Base-by-base conservation (phyloP, 2,329 filamentous ascomycete genomes). In the Hypoxylon sp. region DNA sequence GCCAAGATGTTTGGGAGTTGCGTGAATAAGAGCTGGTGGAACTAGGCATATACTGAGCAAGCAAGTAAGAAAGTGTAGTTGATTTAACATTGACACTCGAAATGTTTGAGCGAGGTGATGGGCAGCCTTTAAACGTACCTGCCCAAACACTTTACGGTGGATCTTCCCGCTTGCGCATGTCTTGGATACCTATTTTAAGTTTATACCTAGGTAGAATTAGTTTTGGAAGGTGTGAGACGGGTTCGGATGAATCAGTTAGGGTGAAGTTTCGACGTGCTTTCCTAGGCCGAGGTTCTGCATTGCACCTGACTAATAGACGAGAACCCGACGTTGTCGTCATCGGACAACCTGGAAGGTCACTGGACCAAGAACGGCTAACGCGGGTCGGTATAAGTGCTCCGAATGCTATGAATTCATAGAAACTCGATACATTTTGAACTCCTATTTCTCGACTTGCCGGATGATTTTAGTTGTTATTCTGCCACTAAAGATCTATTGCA, bases 231-330 rank as follows among this genome's bases (percentile, higher is more conserved):
- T 21, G 25, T 56, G n/a, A 41, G 23, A n/a, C 19, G 21, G 25
- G 5, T 38, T 38, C 3, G 41, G 46, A 30, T 41, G 52, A 58
- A 25, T 55, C 52, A 52, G 58, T 28, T 48, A 53, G 6, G 46
- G 34, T 19, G 2, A 45, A 21, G n/a, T 52, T 45, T n/a, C 45
- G 49, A 23, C 23, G 38, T 57, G 55, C 34, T 53, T 32, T 4
- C 32, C 59, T 63, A 25, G 43, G 62, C 65, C 65, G 65, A 68
- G 65, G 65, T 65, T 53, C 53, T 17, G 21, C 21, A 25, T 30
- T 21, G 49, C 51, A 23, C 55, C 34, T 32, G 36, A 32, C 32
- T 50, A 9, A 48, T 36, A 23, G 53, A 28, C 5, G 48, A 21
- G 36, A 43, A 25, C 21, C 43, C 3, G 38, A 46, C 34, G 17